phyloP scores from a whole-genome alignment of 495 filamentous ascomycete genomes.

The Neurospora tetraspora region DNA sequence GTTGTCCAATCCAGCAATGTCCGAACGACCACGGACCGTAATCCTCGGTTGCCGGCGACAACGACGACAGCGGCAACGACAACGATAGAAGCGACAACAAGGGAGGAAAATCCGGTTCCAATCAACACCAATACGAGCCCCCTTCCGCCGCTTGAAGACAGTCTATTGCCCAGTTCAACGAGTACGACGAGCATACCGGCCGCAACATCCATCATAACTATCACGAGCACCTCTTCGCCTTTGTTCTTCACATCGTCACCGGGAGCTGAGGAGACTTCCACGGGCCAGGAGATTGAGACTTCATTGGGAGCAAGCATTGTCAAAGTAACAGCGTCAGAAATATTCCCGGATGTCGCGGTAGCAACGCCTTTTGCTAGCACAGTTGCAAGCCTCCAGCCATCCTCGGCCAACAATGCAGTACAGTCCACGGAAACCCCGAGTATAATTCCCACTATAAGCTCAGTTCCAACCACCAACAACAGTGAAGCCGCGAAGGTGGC shows the following conservation, averaged over 20 bases:
- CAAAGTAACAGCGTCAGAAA: conserved; percentile 9
- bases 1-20: conserved; percentile 9
- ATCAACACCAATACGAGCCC: conserved; percentile 6
- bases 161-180: conserved; percentile 8
- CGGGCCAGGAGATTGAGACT: neutral
- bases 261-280: neutral
- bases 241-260: neutral
- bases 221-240: conserved; percentile 8
- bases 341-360: conserved; percentile 5
- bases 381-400: conserved; percentile 7
- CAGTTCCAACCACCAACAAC: conserved; percentile 9
- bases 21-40: conserved; percentile 4
- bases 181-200: conserved; percentile 25
- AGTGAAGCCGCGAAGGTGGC: conserved; percentile 26
- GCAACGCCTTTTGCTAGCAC: conserved; percentile 14
- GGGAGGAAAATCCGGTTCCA: conserved; percentile 5
- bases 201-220: conserved; percentile 8
- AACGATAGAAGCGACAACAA: conserved; percentile 2
- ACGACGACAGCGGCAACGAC: conserved; percentile 11
- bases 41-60: neutral
- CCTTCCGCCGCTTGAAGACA: conserved; percentile 3
- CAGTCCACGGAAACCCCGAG: conserved; percentile 9
- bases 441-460: conserved; percentile 9
- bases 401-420: conserved; percentile 8
- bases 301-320: neutral